Evolutionary conservation across 495 filamentous ascomycete species (phyloP).

Genomic region (Letharia columbiana): DNA sequence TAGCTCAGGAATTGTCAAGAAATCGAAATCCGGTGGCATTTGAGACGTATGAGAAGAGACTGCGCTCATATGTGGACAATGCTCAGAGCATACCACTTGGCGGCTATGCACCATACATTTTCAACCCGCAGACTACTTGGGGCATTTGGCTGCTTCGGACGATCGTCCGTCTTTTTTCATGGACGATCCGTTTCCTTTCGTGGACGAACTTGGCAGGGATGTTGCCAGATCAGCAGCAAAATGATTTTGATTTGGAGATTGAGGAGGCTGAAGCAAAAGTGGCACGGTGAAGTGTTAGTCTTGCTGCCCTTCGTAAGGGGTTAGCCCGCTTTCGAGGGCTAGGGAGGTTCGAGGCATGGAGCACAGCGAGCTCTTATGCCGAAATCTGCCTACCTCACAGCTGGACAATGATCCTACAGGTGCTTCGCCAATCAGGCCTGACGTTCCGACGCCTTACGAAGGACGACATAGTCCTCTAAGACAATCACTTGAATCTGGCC

Average conservation of each 20-base stretch:
- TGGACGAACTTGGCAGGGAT: constrained; percentile 2
- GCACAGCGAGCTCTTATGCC: too few relatives aligned
- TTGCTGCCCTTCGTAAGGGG: too few relatives aligned
- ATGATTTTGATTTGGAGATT: constrained; percentile 10
- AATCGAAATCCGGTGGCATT: constrained; percentile 19
- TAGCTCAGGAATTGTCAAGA: constrained; percentile 19
- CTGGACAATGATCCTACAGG: too few relatives aligned
- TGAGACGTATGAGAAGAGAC: constrained; percentile 20
- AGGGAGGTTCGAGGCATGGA: too few relatives aligned
- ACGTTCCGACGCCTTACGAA: too few relatives aligned
- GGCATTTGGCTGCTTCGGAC: constrained; percentile 20
- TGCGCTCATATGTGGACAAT: constrained; percentile 22
- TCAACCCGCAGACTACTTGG: constrained; percentile 21
- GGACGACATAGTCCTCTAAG: too few relatives aligned
- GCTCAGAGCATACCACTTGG: constrained; percentile 21
- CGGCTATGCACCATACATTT: constrained; percentile 20
- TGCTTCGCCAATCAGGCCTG: too few relatives aligned
- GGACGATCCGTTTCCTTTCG: constrained; percentile 6
- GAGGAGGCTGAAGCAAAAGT: constrained; percentile 8
- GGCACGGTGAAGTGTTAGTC: constrained; percentile 4
- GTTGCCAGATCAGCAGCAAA: constrained; percentile 1
- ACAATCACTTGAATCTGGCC: too few relatives aligned
- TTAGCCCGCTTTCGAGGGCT: too few relatives aligned
- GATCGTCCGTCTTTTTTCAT: constrained; percentile 2
- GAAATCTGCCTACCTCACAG: too few relatives aligned